Conservation (phyloP, 2,329 filamentous ascomycete genomes). For the Colletotrichum ledebouriae region DNA sequence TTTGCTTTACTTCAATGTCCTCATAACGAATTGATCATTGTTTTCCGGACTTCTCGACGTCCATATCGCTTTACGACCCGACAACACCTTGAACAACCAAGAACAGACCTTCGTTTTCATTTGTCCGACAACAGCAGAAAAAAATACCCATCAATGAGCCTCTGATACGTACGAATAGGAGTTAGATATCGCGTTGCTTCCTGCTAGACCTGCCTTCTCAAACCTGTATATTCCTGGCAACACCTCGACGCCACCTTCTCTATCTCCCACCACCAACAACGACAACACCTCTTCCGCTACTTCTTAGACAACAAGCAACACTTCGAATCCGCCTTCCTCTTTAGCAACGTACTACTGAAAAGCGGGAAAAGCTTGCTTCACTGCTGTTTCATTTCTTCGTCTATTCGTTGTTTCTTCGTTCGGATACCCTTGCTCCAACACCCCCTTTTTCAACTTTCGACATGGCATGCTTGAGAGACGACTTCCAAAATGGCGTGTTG, state of each 20-base stretch:
- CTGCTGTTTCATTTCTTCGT: conserved; percentile 35
- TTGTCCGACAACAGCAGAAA: conserved; percentile 39
- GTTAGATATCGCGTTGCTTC: conserved; percentile 45
- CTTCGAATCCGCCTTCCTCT: conserved; percentile 12
- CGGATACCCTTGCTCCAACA: conserved; percentile 40
- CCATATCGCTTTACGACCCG: conserved; percentile 41
- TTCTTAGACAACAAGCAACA: not conserved
- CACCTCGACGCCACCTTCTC: conserved; percentile 7
- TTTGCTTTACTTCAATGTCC: conserved; percentile 54
- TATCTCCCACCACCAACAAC: not conserved
- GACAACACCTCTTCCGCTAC: not conserved
- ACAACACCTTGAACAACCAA: conserved; percentile 31
- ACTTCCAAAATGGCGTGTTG: conserved; percentile 83
- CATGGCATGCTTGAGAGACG: conserved; percentile 89
- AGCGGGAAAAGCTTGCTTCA: conserved; percentile 13
- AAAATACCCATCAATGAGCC: conserved; percentile 54
- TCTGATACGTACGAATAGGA: conserved; percentile 53
- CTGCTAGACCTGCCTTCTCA: conserved; percentile 37
- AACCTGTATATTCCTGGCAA: conserved; percentile 38
- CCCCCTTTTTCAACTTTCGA: conserved; percentile 47
- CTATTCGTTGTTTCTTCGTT: conserved; percentile 28
- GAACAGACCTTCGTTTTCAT: conserved; percentile 42
- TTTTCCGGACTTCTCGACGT: conserved; percentile 38
- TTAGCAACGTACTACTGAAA: conserved; percentile 18
- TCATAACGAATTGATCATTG: conserved; percentile 57